Conservation (phyloP, 1,139 yeast genomes). For the Yamadazyma diospyri region DNA sequence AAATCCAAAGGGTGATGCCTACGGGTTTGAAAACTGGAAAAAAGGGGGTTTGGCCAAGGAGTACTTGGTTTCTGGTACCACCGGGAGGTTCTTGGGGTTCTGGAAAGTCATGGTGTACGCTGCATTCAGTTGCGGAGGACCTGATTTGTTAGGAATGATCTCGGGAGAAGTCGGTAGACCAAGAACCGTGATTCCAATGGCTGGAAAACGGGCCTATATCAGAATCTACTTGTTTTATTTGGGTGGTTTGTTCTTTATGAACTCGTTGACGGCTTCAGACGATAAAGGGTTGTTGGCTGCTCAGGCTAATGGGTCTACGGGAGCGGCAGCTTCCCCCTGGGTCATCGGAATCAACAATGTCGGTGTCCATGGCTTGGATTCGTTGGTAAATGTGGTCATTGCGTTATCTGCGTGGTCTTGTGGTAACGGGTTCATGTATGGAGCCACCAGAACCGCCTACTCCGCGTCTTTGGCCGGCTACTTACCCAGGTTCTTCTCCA, state of each 20-base stretch:
- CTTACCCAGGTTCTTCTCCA: conserved; percentile 31
- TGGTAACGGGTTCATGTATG: conserved; percentile 35
- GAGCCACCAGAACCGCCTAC: conserved; percentile 35
- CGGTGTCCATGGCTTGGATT: conserved; percentile 34
- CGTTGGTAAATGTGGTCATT: conserved; percentile 33
- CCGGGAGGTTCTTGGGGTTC: conserved; percentile 36
- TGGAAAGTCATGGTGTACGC: conserved; percentile 36
- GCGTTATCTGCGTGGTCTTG: conserved; percentile 38
- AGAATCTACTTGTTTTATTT: conserved; percentile 33
- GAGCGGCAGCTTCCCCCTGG: conserved; percentile 40
- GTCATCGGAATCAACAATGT: conserved; percentile 35
- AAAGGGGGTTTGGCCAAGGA: conserved; percentile 35
- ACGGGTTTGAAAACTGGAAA: conserved; percentile 34
- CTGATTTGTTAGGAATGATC: conserved; percentile 34
- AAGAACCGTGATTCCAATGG: conserved; percentile 29
- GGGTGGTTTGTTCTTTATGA: conserved; percentile 39
- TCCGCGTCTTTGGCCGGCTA: conserved; percentile 37
- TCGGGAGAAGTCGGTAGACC: conserved; percentile 34
- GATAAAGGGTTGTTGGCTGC: conserved; percentile 28
- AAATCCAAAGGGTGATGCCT: conserved; percentile 32
- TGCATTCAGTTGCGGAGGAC: conserved; percentile 43
- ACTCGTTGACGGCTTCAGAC: conserved; percentile 31
- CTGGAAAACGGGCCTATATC: conserved; percentile 33
- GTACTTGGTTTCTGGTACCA: conserved; percentile 28
- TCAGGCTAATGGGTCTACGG: conserved; percentile 19